Conservation (phyloP, 257 asterid genomes). For the Cordia subcordata region DNA sequence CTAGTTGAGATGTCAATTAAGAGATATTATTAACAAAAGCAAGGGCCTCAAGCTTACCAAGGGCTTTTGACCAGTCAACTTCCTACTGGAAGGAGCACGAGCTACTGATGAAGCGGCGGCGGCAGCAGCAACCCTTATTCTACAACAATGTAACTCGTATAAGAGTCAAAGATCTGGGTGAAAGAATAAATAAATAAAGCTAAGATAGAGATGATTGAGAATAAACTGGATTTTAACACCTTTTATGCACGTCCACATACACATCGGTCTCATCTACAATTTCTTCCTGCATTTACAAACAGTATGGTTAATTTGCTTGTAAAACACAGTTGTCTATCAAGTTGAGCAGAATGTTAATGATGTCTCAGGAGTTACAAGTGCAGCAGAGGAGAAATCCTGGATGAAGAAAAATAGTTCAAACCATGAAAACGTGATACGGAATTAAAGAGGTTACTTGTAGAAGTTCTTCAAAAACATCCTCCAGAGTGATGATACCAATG, state of each 20-base stretch:
- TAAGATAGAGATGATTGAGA: neutral
- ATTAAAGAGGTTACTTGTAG: constrained; percentile 53
- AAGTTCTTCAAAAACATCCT: constrained; percentile 98
- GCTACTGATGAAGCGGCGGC: constrained; percentile 94
- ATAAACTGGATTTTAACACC: constrained; percentile 30
- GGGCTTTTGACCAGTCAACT: constrained; percentile 37
- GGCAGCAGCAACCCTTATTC: constrained; percentile 95
- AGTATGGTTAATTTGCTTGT: constrained; percentile 8
- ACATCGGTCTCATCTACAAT: constrained; percentile 97
- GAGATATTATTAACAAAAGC: constrained; percentile 1
- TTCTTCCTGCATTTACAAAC: constrained; percentile 64
- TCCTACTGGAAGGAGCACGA: constrained; percentile 64
- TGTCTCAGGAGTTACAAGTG: too few relatives aligned
- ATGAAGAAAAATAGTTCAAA: neutral
- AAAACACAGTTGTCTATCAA: too few relatives aligned
- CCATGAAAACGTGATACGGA: neutral
- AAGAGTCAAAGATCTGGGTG: neutral
- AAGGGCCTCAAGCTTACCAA: constrained; percentile 25
- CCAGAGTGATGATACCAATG: constrained; percentile 92
- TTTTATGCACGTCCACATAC: constrained; percentile 87
- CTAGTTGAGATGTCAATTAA: neutral
- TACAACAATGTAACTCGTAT: constrained; percentile 27
- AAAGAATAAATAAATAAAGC: neutral
- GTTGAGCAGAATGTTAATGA: neutral
- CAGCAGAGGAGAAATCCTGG: too few relatives aligned